Evolutionary conservation across 2,329 filamentous ascomycete species (phyloP).

Genomic region (Ophioceras dolichostomum): DNA sequence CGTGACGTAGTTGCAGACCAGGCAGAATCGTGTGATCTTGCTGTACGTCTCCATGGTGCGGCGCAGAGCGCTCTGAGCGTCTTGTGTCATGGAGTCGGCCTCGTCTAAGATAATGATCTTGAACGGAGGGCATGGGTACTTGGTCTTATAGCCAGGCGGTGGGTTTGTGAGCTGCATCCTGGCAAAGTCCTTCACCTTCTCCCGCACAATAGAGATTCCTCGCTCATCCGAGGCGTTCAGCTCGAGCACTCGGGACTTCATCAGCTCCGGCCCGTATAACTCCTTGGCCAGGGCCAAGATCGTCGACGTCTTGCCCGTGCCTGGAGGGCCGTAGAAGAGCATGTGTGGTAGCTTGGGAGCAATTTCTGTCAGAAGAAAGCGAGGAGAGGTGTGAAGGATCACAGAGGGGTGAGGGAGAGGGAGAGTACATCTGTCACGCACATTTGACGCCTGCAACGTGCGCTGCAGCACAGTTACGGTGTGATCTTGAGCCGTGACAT

Average conservation of each 20-base stretch:
- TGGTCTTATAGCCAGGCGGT: slow-evolving; percentile 50
- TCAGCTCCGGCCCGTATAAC: slow-evolving; percentile 89
- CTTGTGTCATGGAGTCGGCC: slow-evolving; percentile 97
- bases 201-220: slow-evolving; percentile 90
- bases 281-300: slow-evolving; percentile 95
- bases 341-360: slow-evolving; percentile 71
- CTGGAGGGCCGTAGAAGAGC: slow-evolving; percentile 97
- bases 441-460: slow-evolving; percentile 88
- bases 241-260: slow-evolving; percentile 91
- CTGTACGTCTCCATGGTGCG: slow-evolving; percentile 98
- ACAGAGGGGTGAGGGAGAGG: neutral
- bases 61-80: slow-evolving; percentile 84
- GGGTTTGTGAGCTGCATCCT: slow-evolving; percentile 85
- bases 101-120: slow-evolving; percentile 99
- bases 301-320: slow-evolving; percentile 95
- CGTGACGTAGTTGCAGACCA: slow-evolving; percentile 98
- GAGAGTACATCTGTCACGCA: too few species aligned
- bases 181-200: slow-evolving; percentile 98
- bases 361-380: neutral
- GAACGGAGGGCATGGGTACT: slow-evolving; percentile 92
- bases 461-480: slow-evolving; percentile 86
- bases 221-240: slow-evolving; percentile 98
- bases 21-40: slow-evolving; percentile 91
- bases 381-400: neutral
- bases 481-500: slow-evolving; percentile 96